Evolutionary conservation across 2,329 filamentous ascomycete species (phyloP), one percentile per base, ranked within the genome.

Genomic region (Epichloe gansuensis): DNA sequence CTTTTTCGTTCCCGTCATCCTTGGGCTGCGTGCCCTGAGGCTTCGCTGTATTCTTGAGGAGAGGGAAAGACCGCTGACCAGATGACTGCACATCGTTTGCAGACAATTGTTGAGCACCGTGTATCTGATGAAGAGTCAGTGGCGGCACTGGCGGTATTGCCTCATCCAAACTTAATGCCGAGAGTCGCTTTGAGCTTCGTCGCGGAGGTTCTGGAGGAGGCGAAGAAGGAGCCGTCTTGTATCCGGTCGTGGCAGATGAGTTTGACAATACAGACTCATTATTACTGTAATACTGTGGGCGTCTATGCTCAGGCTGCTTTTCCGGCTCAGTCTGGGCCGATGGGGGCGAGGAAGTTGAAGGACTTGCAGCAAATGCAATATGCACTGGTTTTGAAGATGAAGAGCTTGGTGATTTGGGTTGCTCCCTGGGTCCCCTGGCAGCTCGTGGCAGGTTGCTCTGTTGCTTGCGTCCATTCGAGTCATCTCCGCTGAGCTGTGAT

Each of bases 141-240:
- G 47, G 12, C 23, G 53, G 47, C 23, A 52, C 17, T 5, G 51
- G 48, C 3, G 53, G 53, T 13, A 50, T 45, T 13, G 43, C 39
- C 11, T 50, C 51, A 13, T 44, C 42, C n/a, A 57, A 42, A 41
- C 49, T 59, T 11, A 51, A 35, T 5, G 53, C 36, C 3, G 62
- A 61, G 46, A 56, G 55, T 38, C 64, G 56, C 49, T 60, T 63
- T 3, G 62, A 58, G 45, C 62, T 64, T 52, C 61, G 59, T 12
- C 54, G 56, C 13, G 64, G 64, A 9, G 64, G 63, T 25, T 60
- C 58, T 1, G 60, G 63, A 7, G 61, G 60, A 12, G 57, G 54
- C 3, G 50, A 50, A 21, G 57, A 57, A 12, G 59, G 56, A 2
- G 54, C 53, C 3, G 60, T 57, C 21, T 42, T 48, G 39, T 53